Evolutionary conservation across 1,139 yeast genomes (phyloP).

Genomic region (Tardiomyces depauwii): DNA sequence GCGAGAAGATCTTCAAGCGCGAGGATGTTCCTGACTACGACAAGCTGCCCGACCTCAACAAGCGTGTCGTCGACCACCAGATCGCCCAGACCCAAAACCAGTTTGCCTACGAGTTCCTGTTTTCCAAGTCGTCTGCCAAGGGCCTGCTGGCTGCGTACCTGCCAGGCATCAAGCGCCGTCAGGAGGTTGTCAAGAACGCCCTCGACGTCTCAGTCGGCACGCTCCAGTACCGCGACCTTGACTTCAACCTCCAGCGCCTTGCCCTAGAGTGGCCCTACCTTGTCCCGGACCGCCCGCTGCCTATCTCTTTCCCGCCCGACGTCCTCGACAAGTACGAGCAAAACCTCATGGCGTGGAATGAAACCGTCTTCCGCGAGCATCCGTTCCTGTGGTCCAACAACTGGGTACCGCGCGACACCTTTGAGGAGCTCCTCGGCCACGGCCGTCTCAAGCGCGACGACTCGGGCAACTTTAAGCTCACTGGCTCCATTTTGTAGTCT

Average conservation of each 20-base stretch:
- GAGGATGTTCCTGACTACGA: conserved; percentile 67
- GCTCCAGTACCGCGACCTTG: conserved; percentile 61
- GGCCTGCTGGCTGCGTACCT: conserved; percentile 55
- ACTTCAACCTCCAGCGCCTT: conserved; percentile 64
- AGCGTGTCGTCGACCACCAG: conserved; percentile 76
- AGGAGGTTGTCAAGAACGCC: conserved; percentile 33
- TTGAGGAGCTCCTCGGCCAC: conserved; percentile 52
- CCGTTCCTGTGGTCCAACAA: conserved; percentile 91
- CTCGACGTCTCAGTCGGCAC: conserved; percentile 52
- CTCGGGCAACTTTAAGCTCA: conserved; percentile 35
- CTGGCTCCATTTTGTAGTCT: conserved; percentile 1
- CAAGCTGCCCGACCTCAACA: conserved; percentile 55
- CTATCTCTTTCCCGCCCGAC: conserved; percentile 46
- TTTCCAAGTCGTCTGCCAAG: conserved; percentile 39
- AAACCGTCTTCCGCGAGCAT: conserved; percentile 43
- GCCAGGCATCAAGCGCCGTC: conserved; percentile 28
- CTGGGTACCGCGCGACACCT: conserved; percentile 93
- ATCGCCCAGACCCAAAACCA: conserved; percentile 85
- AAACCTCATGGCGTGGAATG: conserved; percentile 56
- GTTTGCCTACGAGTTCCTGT: conserved; percentile 69
- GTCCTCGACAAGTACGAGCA: conserved; percentile 45
- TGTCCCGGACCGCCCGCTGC: conserved; percentile 35
- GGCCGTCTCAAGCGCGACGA: conserved; percentile 46
- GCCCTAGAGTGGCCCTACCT: conserved; percentile 43
- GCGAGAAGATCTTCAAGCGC: conserved; percentile 70